Percentiles rank a stretch among this genome's conserved stretches.
Evolutionary conservation across 306 rosid species (phyloP).

Genomic region (Quercus suber): DNA sequence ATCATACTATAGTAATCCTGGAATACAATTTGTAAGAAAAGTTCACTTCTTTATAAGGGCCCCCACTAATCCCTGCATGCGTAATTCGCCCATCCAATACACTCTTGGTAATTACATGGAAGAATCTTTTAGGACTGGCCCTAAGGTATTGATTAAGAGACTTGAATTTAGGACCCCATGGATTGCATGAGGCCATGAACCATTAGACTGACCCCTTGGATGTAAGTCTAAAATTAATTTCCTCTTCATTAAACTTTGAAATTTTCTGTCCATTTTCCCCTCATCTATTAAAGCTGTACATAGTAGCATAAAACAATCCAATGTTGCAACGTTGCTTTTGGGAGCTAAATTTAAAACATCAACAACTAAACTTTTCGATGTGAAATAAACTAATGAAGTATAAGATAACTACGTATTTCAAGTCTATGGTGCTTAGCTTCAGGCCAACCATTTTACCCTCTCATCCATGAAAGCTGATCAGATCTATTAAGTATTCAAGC

Average conservation of each 20-base stretch:
- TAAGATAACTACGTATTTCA: background rate
- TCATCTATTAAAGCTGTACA: background rate
- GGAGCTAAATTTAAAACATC: background rate
- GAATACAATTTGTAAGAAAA: background rate
- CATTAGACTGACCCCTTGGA: no score
- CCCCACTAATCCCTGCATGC: no score
- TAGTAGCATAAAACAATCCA: background rate
- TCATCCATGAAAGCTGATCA: background rate
- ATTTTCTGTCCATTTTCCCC: background rate
- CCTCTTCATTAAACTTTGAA: background rate
- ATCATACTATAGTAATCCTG: background rate
- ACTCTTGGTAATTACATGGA: no score
- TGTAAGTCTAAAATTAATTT: no score
- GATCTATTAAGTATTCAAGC: background rate
- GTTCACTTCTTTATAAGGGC: background rate
- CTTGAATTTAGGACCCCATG: no score
- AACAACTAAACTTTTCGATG: no score
- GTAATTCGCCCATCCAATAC: no score
- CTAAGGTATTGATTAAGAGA: no score
- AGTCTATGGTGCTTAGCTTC: background rate
- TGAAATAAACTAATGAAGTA: background rate
- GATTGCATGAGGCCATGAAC: no score
- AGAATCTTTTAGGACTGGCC: no score
- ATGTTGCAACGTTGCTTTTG: no score
- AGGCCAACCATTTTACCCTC: background rate